Percentiles rank a stretch among this genome's conserved stretches.
phyloP scores from a whole-genome alignment of 768 basidiomycete genomes.

The Lactarius evosmus region DNA sequence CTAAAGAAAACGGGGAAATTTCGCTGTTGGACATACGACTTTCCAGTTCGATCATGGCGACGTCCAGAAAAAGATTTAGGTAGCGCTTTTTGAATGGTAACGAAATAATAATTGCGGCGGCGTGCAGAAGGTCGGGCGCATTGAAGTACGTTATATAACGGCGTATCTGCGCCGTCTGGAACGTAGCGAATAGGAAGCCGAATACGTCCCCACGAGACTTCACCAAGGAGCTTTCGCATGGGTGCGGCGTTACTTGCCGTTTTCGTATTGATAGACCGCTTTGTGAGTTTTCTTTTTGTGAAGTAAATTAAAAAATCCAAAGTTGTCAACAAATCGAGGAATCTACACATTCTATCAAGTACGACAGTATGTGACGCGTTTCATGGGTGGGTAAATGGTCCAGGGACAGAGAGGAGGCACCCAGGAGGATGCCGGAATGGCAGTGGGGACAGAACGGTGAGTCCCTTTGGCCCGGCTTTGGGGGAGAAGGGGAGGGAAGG shows the following conservation, averaged over 20 bases:
- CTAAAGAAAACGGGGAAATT: constrained; percentile 4
- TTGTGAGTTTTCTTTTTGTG: too few relatives aligned
- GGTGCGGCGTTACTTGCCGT: not conserved
- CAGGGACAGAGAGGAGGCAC: too few relatives aligned
- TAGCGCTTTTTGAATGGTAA: constrained; percentile 8
- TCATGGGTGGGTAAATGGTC: too few relatives aligned
- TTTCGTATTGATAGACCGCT: too few relatives aligned
- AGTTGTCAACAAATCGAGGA: too few relatives aligned
- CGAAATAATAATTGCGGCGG: not conserved
- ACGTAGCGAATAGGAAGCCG: constrained; percentile 10
- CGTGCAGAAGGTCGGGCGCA: not conserved
- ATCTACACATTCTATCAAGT: too few relatives aligned
- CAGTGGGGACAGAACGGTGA: too few relatives aligned
- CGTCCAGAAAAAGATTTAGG: not conserved
- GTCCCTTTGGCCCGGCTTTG: too few relatives aligned
- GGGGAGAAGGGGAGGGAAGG: too few relatives aligned
- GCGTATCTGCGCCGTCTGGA: constrained; percentile 8
- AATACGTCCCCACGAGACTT: not conserved
- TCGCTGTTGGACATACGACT: not conserved
- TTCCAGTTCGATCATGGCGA: constrained; percentile 3
- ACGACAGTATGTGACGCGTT: too few relatives aligned
- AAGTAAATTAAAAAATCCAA: too few relatives aligned
- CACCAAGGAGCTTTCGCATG: not conserved
- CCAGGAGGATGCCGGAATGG: too few relatives aligned
- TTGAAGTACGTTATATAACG: constrained; percentile 9